Evolutionary conservation across 2,329 filamentous ascomycete species (phyloP), one percentile per base, ranked within the genome.

Genomic region (Albifimbria verrucaria): DNA sequence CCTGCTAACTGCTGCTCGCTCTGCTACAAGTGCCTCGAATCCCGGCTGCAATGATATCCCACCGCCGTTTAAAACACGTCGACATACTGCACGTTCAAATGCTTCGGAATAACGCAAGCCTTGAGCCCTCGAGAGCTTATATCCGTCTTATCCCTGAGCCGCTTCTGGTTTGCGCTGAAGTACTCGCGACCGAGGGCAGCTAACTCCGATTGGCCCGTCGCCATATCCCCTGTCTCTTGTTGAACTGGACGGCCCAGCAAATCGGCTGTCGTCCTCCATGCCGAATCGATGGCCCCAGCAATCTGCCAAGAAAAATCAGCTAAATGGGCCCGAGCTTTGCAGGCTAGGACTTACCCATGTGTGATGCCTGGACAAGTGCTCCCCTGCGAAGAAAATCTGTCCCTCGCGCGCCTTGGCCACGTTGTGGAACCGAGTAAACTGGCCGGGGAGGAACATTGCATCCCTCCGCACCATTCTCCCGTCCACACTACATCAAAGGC

Each of bases 291-390:
- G 5, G 32, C 32, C 32, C 32, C 32, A 7, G 32, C 32, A 39
- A 39, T 39, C 32, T 39, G 32, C 32, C 32, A 39, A 39, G 32
- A n/a, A 39, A 39, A 39, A 39, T 39, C 32, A 39, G 32, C 18
- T 39, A 6, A 15, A 39, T 39, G 12, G 12, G 32, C 32, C 12
- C 32, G 18, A 39, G 32, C 5, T 12, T 39, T 39, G 32, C 32
- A 39, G 4, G 32, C 12, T 39, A 15, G 32, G 9, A 39, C 32
- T 39, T 49, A 51, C 42, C 49, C 49, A 51, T 24, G 49, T 51
- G 41, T 51, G 49, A 36, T 51, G 49, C 26, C 46, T 51, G 17
- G 49, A 51, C 42, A 51, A 32, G n/a, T 51, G 49, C 49, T 51
- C 49, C 25, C 49, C 49, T 7, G 41, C 49, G 23, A 51, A 51